Base-by-base conservation (phyloP, 495 filamentous ascomycete species). In the Aspergillus nidulans region DNA sequence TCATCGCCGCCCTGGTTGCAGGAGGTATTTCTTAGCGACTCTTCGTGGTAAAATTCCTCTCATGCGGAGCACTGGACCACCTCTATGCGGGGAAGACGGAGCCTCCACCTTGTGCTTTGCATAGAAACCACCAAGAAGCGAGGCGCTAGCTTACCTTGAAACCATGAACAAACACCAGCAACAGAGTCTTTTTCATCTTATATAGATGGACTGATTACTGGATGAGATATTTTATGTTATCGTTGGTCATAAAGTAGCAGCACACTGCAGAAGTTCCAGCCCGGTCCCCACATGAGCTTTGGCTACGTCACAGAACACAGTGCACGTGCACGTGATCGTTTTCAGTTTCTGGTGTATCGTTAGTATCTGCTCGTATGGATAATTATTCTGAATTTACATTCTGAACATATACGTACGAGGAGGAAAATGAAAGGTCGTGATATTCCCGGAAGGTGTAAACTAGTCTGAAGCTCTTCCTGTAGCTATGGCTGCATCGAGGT, bases 151-250 rank as follows among this genome's bases (percentile, higher is more conserved):
- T 46, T 70, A 92, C 91, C 84, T 97, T 96, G 81, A 98, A 98
- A 49, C 94, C 94, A 69, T 98, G 94, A 47, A 97, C 91, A 72
- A 96, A 97, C 65, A 88, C 90, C 48, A 98, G 73, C 10, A 98
- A 73, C 26, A 98, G 74, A 58, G 89, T 96, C 70, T 91, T 96
- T 74, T 86, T 90, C 87, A 90, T 95, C 39, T 53, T 70, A 20
- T 2, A 28, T 20, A 12, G 15, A 20, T 43, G n/a, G 6, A 10
- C 8, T 24, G 21, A 10, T 23, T 41, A 20, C 21, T 24, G 21
- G 21, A 8, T 10, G 2, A 15, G 18, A 45, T 15, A 4, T 45
- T 45, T 15, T 10, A 26, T 23, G 5, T 45, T 26, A 2, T 45
- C 8, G 16, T 45, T 45, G 23, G 12, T 45, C 18, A 45, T 3